Percentiles rank a stretch among this genome's conserved stretches.
Conservation (phyloP, 176 grass and related monocot species). For the Avena eriantha region DNA sequence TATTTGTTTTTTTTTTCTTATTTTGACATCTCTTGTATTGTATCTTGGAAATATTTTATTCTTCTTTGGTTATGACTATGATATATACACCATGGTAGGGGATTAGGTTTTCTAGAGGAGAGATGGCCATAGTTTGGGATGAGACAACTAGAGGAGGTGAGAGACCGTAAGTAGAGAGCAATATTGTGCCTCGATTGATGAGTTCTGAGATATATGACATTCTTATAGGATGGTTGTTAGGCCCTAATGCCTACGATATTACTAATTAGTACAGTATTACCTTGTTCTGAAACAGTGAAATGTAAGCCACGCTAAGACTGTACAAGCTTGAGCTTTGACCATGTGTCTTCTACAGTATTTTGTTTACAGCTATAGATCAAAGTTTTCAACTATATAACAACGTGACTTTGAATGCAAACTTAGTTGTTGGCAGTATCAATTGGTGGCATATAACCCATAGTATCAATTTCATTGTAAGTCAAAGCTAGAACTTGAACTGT, state of each 20-base stretch:
- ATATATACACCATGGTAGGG: not conserved
- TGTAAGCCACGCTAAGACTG: not conserved
- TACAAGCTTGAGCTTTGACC: not conserved
- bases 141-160: slow-evolving; percentile 1
- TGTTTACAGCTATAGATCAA: not conserved
- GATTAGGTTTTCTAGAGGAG: not conserved
- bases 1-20: not conserved
- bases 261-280: not conserved
- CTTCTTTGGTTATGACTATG: not conserved
- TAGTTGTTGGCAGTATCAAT: not conserved
- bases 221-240: not conserved
- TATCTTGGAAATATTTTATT: not conserved
- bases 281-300: slow-evolving; percentile 5
- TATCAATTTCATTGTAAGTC: not conserved
- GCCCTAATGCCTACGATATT: not conserved
- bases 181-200: not conserved
- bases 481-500: not conserved
- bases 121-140: not conserved
- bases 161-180: not conserved
- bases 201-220: not conserved
- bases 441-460: not conserved
- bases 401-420: not conserved
- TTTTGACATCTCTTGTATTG: not conserved
- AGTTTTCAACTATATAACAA: not conserved
- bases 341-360: not conserved